These are phyloP conservation scores for Talaromyces borbonicus DNA, from an alignment of 495 filamentous ascomycete genomes.

Conservation along the genomic window DNA sequence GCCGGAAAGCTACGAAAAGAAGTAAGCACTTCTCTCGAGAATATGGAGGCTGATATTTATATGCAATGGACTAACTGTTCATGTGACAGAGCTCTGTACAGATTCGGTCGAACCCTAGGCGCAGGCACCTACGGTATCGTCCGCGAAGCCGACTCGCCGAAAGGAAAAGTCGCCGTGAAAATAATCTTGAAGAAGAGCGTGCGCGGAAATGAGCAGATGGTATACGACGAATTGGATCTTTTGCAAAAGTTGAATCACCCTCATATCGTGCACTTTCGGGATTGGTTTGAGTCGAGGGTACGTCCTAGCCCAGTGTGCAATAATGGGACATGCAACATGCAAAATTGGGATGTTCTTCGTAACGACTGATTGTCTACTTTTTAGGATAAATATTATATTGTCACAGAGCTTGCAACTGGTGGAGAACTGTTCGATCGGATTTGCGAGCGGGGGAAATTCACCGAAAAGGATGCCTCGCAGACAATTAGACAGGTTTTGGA, in stretches of 20 bases:
- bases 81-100: conserved; percentile 66
- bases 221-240: conserved; percentile 92
- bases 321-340: no score
- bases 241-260: conserved; percentile 83
- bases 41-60: background rate
- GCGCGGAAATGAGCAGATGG: conserved; percentile 95
- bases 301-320: background rate
- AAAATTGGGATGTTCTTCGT: no score
- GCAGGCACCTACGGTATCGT: conserved; percentile 99
- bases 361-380: no score
- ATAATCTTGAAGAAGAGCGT: conserved; percentile 99
- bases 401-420: conserved; percentile 91
- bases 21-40: conserved; percentile 44
- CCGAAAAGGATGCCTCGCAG: conserved; percentile 95
- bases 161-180: conserved; percentile 90
- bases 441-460: conserved; percentile 97
- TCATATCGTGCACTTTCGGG: conserved; percentile 94
- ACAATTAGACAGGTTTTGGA: conserved; percentile 93
- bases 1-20: conserved; percentile 97
- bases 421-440: conserved; percentile 98
- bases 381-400: conserved; percentile 99
- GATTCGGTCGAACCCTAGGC: conserved; percentile 85
- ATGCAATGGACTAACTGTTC: background rate
- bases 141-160: conserved; percentile 75
- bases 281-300: conserved; percentile 96